Percentiles rank a stretch among this genome's conserved stretches.
Evolutionary conservation across 345 rosid genomes (phyloP).

Genomic region (Boechera stricta): DNA sequence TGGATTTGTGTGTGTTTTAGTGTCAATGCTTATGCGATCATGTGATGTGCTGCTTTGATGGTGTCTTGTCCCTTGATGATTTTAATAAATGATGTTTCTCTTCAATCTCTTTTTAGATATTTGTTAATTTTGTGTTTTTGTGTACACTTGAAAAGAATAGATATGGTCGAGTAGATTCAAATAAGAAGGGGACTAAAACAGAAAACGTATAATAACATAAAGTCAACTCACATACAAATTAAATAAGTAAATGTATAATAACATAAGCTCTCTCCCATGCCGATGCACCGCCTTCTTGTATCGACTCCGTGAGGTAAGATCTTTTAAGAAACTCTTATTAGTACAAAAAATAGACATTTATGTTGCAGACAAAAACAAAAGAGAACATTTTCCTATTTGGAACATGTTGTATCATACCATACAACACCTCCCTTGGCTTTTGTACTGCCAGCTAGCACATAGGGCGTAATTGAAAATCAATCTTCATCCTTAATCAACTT

Average conservation of each 20-base stretch:
- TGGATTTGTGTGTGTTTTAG: slow-evolving; percentile 4
- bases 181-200: too few species aligned
- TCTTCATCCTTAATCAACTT: slow-evolving; percentile 27
- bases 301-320: slow-evolving; percentile 24
- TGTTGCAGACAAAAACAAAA: background rate
- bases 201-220: too few species aligned
- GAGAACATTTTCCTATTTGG: background rate
- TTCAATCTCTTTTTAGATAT: background rate
- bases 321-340: slow-evolving; percentile 17
- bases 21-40: background rate
- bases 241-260: too few species aligned
- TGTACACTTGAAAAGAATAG: too few species aligned
- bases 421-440: background rate
- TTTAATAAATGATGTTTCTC: background rate
- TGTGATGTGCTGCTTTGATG: background rate
- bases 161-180: too few species aligned
- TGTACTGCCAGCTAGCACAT: background rate
- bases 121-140: background rate
- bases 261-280: background rate
- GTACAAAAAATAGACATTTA: background rate
- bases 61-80: background rate
- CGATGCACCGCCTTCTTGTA: slow-evolving; percentile 25
- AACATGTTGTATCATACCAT: slow-evolving; percentile 16
- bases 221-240: too few species aligned
- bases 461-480: slow-evolving; percentile 16